phyloP scores from a whole-genome alignment of 345 rosid species.

The Arabidopsis suecica region DNA sequence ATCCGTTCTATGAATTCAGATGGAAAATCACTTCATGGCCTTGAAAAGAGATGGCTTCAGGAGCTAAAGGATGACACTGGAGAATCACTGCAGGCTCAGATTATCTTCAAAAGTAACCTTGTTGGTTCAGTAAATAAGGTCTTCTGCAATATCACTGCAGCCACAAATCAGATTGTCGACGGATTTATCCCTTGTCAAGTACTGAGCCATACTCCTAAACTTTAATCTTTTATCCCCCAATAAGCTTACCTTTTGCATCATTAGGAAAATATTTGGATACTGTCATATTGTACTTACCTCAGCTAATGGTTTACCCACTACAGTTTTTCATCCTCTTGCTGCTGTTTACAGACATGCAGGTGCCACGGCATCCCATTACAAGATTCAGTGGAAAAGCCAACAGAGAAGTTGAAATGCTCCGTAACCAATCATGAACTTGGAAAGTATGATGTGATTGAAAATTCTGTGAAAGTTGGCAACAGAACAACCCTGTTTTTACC shows the following conservation, averaged over 20 bases:
- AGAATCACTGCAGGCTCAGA: slow-evolving; percentile 66
- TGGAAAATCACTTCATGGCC: slow-evolving; percentile 60
- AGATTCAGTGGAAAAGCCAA: slow-evolving; percentile 39
- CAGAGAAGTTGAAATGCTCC: slow-evolving; percentile 56
- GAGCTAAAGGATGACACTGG: slow-evolving; percentile 75
- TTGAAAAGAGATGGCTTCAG: slow-evolving; percentile 78
- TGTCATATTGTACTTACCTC: slow-evolving; percentile 11
- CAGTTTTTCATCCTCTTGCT: slow-evolving; percentile 29
- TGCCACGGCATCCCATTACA: slow-evolving; percentile 68
- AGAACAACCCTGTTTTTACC: slow-evolving; percentile 63
- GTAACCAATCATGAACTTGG: slow-evolving; percentile 57
- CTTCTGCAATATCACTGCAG: slow-evolving; percentile 62
- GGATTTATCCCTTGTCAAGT: slow-evolving; percentile 71
- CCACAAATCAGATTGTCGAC: slow-evolving; percentile 60
- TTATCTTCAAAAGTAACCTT: slow-evolving; percentile 62
- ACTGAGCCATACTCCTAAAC: slow-evolving; percentile 31
- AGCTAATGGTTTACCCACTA: slow-evolving; percentile 25
- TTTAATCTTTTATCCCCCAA: slow-evolving; percentile 13
- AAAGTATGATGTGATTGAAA: slow-evolving; percentile 55
- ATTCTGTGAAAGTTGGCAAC: slow-evolving; percentile 73
- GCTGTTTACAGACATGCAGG: slow-evolving; percentile 66
- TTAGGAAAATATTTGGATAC: slow-evolving; percentile 4
- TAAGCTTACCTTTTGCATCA: slow-evolving; percentile 1
- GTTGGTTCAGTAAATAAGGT: slow-evolving; percentile 67
- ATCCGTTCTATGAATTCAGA: slow-evolving; percentile 52